Base-by-base conservation (phyloP, 2,329 filamentous ascomycete genomes). In the Eutypa lata region DNA sequence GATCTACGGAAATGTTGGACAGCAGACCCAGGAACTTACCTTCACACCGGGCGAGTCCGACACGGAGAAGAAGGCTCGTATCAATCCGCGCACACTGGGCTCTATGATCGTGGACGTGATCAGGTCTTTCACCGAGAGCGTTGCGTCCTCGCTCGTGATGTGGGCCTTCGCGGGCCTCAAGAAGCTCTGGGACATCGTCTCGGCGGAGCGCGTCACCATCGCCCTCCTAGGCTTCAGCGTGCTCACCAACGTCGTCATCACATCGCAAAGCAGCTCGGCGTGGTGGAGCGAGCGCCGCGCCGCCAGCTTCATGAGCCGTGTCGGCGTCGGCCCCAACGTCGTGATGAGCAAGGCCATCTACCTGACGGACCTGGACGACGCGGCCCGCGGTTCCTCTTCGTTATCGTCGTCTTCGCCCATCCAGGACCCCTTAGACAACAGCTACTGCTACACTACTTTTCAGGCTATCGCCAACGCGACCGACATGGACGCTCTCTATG, bases 261-360 rank as follows among this genome's bases (percentile, higher is more conserved):
- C 89, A 1, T 89, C 88, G 13, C 83, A 86, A 57, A 86, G 90
- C 65, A 82, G 83, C 7, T 84, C 86, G 62, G 77, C 81, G 2
- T 97, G 91, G 91, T 96, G 90, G 88, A 80, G 83, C 45, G 93
- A 97, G 72, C 83, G 91, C 53, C 87, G 83, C 54, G 91, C 92
- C 1, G 82, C 81, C 16, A 86, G 79, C 40, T 96, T 93, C 69
- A 94, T 99, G 91, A 76, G 77, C 33, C 80, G 86, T 13, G 74
- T 97, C 14, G 93, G 93, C 10, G 85, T 97, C 7, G 81, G 82
- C 3, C 90, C 92, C 7, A 88, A 95, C 60, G 71, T 80, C 19
- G 81, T 88, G 57, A 93, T 97, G 89, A 89, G 88, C 71, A 91
- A 88, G 69, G 85, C 90, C 8, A 84, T 99, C 24, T 96, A 94